Conservation (phyloP, 805 yeast species). For the Danielia oregonensis region DNA sequence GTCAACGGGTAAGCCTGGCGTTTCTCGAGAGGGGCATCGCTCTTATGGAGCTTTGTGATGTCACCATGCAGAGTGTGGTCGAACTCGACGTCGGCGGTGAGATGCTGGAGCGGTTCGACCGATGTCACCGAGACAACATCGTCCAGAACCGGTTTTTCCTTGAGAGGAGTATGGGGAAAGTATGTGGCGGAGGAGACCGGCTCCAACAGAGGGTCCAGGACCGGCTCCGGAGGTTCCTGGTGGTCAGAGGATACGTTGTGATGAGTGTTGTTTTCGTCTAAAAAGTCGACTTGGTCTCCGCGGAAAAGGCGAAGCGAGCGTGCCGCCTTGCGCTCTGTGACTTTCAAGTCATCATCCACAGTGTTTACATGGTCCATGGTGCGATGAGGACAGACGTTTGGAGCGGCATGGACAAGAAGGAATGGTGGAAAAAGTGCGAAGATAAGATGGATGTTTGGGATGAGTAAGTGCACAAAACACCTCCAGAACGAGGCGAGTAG, state of each 20-base stretch:
- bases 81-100: conserved; percentile 49
- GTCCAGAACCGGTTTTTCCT: conserved; percentile 1
- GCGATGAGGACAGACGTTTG: no score
- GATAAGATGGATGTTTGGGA: no score
- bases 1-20: conserved; percentile 54
- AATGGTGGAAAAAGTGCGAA: no score
- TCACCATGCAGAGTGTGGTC: conserved; percentile 33
- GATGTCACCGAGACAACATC: not conserved
- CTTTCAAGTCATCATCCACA: conserved; percentile 12
- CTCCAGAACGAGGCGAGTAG: no score
- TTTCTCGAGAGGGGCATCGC: conserved; percentile 2
- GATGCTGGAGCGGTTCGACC: conserved; percentile 33
- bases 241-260: no score
- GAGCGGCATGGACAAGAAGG: no score
- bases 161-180: conserved; percentile 56
- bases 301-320: conserved; percentile 52
- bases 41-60: conserved; percentile 19
- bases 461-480: no score
- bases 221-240: not conserved
- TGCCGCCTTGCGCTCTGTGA: conserved; percentile 57
- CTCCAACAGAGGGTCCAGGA: conserved; percentile 33
- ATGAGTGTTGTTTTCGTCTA: conserved; percentile 5
- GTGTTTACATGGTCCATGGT: conserved; percentile 2
- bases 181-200: conserved; percentile 71
- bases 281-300: conserved; percentile 16